Evolutionary conservation across 2,329 filamentous ascomycete genomes (phyloP).

Genomic region (Aspergillus alliaceus): DNA sequence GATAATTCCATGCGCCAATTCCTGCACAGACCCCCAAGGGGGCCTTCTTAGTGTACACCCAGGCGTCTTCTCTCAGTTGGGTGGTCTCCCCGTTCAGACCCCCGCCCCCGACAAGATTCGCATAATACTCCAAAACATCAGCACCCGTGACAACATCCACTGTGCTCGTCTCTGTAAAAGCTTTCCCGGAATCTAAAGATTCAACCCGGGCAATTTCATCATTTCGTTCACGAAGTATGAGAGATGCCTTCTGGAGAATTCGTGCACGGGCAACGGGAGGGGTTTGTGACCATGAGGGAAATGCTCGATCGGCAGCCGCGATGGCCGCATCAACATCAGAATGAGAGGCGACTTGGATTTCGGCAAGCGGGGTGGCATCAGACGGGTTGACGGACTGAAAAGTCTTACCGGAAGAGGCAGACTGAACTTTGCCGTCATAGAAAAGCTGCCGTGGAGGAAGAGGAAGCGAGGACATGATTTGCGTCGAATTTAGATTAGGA

Average conservation of each 20-base stretch:
- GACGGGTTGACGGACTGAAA: conserved; percentile 76
- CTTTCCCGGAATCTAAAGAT: conserved; percentile 83
- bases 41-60: conserved; percentile 80
- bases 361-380: conserved; percentile 66
- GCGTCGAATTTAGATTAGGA: background rate
- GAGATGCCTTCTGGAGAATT: conserved; percentile 74
- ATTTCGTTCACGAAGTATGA: conserved; percentile 72
- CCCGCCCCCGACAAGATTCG: conserved; percentile 73
- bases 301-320: conserved; percentile 68
- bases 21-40: conserved; percentile 80
- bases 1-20: conserved; percentile 91
- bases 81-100: conserved; percentile 79
- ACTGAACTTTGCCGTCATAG: conserved; percentile 70
- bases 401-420: conserved; percentile 58
- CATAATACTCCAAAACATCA: conserved; percentile 85
- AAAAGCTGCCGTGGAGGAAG: conserved; percentile 65
- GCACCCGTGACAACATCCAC: conserved; percentile 82
- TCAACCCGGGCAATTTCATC: conserved; percentile 77
- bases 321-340: conserved; percentile 71
- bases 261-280: conserved; percentile 72
- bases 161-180: conserved; percentile 78
- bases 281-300: conserved; percentile 73
- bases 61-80: conserved; percentile 71
- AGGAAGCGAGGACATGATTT: conserved; percentile 30
- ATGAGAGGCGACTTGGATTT: conserved; percentile 68